phyloP scores from a whole-genome alignment of 345 rosid genomes.

The Laguncularia racemosa region DNA sequence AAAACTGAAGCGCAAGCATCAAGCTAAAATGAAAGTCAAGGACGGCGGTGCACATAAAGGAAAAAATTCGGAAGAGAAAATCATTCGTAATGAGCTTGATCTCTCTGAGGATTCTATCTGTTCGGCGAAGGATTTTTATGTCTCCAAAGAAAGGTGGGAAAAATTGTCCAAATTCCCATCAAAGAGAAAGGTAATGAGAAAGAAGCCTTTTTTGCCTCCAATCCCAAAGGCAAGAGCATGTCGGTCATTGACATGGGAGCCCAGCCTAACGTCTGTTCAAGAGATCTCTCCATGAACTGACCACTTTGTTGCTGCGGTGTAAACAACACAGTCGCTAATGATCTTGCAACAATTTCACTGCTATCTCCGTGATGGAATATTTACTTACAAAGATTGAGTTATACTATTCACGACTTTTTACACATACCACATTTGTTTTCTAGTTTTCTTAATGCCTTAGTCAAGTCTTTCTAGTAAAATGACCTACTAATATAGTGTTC shows the following conservation, averaged over 20 bases:
- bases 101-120: constrained; percentile 22
- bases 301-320: no score
- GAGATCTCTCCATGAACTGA: constrained; percentile 42
- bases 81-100: constrained; percentile 23
- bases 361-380: no score
- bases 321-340: no score
- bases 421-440: no score
- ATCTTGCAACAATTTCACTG: no score
- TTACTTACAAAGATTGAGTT: no score
- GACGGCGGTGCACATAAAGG: constrained; percentile 5
- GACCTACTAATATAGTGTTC: no score
- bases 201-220: constrained; percentile 51
- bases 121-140: constrained; percentile 41
- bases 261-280: constrained; percentile 41
- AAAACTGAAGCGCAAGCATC: constrained; percentile 33
- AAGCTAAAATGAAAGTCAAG: constrained; percentile 11
- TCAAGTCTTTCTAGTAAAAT: no score
- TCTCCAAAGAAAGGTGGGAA: constrained; percentile 15
- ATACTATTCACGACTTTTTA: no score
- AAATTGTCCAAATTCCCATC: constrained; percentile 1
- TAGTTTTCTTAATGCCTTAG: no score
- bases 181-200: constrained; percentile 17
- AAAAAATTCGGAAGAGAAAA: constrained; percentile 20
- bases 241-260: constrained; percentile 35
- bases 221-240: constrained; percentile 20